phyloP scores from a whole-genome alignment of 768 basidiomycete species.

The Amanita exitialis region DNA sequence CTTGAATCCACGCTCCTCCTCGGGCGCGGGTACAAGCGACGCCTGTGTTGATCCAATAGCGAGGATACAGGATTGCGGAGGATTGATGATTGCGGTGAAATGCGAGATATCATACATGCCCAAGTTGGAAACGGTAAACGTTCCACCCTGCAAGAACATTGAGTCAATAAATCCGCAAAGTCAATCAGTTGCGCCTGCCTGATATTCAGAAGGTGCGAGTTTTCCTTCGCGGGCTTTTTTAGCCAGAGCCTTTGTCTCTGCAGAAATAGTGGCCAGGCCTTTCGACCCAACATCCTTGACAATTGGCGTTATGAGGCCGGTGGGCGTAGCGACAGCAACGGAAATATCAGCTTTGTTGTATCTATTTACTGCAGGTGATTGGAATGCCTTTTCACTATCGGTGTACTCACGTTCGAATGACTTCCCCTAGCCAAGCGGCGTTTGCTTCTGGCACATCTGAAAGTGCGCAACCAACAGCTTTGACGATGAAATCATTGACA shows the following conservation, averaged over 20 bases:
- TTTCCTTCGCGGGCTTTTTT: conserved; percentile 97
- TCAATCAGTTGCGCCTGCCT: conserved; percentile 37
- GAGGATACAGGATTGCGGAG: conserved; percentile 95
- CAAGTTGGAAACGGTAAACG: conserved; percentile 98
- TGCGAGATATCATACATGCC: conserved; percentile 95
- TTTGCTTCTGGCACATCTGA: conserved; percentile 96
- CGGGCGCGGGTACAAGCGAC: conserved; percentile 79
- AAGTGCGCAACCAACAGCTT: conserved; percentile 85
- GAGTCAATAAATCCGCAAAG: neutral
- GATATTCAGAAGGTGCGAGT: conserved; percentile 90
- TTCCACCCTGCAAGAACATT: conserved; percentile 59
- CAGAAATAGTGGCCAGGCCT: conserved; percentile 86
- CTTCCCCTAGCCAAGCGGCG: conserved; percentile 94
- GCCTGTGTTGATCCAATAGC: conserved; percentile 85
- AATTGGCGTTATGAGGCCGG: conserved; percentile 95
- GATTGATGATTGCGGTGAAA: conserved; percentile 99
- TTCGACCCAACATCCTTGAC: conserved; percentile 89
- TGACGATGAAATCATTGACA: conserved; percentile 97
- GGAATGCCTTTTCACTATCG: neutral
- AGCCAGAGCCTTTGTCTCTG: conserved; percentile 86
- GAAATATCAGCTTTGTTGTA: conserved; percentile 98
- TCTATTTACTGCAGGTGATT: conserved; percentile 24
- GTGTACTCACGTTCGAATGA: conserved; percentile 80
- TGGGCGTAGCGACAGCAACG: conserved; percentile 92
- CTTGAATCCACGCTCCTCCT: conserved; percentile 94